phyloP scores from a whole-genome alignment of 345 rosid genomes.

The Eutrema yunnanense region DNA sequence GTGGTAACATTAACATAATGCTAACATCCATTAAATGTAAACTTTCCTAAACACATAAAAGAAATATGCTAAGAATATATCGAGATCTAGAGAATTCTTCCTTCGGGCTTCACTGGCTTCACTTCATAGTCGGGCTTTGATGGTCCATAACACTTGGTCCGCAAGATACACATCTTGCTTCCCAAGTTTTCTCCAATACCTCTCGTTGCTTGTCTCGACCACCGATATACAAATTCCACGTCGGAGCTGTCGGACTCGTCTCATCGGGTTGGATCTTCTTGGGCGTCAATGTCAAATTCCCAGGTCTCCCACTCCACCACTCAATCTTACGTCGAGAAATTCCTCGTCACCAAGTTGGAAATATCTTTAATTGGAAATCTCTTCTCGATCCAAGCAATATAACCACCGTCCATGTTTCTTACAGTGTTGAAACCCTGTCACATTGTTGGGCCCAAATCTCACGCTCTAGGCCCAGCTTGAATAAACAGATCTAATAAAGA shows the following conservation, averaged over 20 bases:
- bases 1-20: too few relatives aligned
- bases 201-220: slow-evolving; percentile 73
- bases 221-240: slow-evolving; percentile 73
- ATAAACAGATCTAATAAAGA: too few relatives aligned
- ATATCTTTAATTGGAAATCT: slow-evolving; percentile 34
- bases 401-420: slow-evolving; percentile 78
- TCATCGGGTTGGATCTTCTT: slow-evolving; percentile 83
- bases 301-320: slow-evolving; percentile 85
- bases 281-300: slow-evolving; percentile 84
- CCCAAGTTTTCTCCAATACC: too few relatives aligned
- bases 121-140: too few relatives aligned
- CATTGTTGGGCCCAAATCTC: neutral
- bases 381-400: slow-evolving; percentile 54
- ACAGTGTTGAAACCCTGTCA: slow-evolving; percentile 64
- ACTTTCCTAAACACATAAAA: too few relatives aligned
- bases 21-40: too few relatives aligned
- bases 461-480: too few relatives aligned
- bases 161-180: too few relatives aligned
- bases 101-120: too few relatives aligned
- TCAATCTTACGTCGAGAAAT: slow-evolving; percentile 93
- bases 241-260: slow-evolving; percentile 80
- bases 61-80: too few relatives aligned
- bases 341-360: slow-evolving; percentile 61
- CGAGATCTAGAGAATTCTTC: too few relatives aligned
- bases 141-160: too few relatives aligned